phyloP scores from a whole-genome alignment of 768 basidiomycete species.

The Leccinum longicurvipes region DNA sequence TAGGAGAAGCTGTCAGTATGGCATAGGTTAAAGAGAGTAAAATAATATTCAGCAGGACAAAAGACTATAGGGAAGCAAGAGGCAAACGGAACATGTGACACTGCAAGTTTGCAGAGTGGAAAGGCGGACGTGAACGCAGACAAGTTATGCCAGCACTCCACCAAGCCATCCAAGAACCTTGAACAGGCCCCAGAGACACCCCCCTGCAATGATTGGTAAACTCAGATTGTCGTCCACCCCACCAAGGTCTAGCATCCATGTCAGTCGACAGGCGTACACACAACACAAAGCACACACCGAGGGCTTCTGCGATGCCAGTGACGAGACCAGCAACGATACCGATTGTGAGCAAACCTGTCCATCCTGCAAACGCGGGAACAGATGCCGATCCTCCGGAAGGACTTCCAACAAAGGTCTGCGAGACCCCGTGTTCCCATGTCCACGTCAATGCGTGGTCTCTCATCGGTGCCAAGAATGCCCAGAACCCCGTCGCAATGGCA shows the following conservation, averaged over 20 bases:
- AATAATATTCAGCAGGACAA: background rate
- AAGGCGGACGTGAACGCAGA: background rate
- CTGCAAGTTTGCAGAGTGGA: background rate
- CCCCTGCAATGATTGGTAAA: conserved; percentile 83
- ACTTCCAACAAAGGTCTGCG: conserved; percentile 22
- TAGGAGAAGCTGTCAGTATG: background rate
- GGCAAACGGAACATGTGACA: background rate
- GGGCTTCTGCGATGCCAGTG: conserved; percentile 82
- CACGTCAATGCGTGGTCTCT: conserved; percentile 46
- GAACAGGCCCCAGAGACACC: conserved; percentile 57
- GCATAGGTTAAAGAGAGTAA: background rate
- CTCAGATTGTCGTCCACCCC: conserved; percentile 87
- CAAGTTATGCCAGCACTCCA: conserved; percentile 12
- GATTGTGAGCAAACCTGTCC: conserved; percentile 50
- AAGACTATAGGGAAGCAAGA: background rate
- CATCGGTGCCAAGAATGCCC: conserved; percentile 57
- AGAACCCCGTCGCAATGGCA: conserved; percentile 64
- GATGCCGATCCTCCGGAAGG: background rate
- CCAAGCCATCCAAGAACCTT: conserved; percentile 38
- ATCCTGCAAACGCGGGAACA: conserved; percentile 21
- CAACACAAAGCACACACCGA: conserved; percentile 53
- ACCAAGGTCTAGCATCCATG: conserved; percentile 61
- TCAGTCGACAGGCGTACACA: conserved; percentile 4
- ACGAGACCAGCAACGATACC: conserved; percentile 70
- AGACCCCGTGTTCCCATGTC: conserved; percentile 54